Conservation (phyloP, 768 basidiomycete species). For the Phanerodontia chrysosporium region DNA sequence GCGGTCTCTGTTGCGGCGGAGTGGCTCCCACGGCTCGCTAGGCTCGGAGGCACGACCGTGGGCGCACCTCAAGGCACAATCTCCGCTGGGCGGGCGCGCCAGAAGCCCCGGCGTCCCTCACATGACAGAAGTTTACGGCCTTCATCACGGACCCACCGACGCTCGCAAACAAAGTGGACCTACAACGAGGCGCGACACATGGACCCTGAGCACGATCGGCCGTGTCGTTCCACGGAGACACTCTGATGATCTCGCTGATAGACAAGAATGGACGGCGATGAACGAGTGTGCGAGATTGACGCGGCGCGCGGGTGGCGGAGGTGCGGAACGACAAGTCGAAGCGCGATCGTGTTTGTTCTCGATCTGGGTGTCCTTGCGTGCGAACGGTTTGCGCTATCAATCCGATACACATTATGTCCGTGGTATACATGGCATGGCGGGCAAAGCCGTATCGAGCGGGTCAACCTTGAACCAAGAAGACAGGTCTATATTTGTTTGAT, state of each 20-base stretch:
- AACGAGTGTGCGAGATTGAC: background rate
- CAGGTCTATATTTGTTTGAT: constrained; percentile 16
- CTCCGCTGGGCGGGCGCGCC: background rate
- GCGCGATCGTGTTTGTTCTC: background rate
- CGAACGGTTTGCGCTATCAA: background rate
- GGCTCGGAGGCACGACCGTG: background rate
- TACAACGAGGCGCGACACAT: background rate
- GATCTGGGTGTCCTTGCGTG: background rate
- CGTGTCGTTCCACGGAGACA: background rate
- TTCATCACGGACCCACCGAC: constrained; percentile 5
- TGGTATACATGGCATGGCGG: background rate
- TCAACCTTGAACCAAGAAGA: background rate
- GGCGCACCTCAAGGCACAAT: background rate
- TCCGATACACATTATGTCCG: background rate
- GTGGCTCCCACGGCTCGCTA: background rate
- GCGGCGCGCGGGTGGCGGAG: background rate
- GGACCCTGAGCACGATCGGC: constrained; percentile 3
- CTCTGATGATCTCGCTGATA: constrained; percentile 10
- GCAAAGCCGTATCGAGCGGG: background rate
- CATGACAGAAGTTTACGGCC: background rate
- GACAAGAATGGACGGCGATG: background rate
- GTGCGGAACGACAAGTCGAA: background rate
- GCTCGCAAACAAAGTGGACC: background rate
- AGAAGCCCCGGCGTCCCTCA: background rate
- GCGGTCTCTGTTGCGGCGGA: background rate